A percentile compares a stretch with the other conserved stretches of the same genome.
Evolutionary conservation across 345 rosid genomes (phyloP).

Genomic region (Cardiospermum halicacabum): DNA sequence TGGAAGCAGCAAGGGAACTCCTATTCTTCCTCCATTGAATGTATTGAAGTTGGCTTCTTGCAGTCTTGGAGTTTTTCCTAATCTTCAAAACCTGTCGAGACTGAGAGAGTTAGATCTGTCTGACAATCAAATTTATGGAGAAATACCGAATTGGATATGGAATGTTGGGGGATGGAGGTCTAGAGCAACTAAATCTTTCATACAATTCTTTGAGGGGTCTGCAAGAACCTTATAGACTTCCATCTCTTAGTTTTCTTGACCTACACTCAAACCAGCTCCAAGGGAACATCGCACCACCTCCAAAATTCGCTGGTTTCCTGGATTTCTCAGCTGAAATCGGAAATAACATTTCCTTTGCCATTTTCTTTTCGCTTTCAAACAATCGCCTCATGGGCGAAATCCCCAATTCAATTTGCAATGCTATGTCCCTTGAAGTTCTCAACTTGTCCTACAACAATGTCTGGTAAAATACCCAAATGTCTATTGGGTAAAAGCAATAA

Average conservation of each 20-base stretch:
- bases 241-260: neutral
- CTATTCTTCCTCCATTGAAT: slow-evolving; percentile 9
- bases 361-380: slow-evolving; percentile 32
- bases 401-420: slow-evolving; percentile 33
- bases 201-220: slow-evolving; percentile 5
- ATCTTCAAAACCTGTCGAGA: slow-evolving; percentile 19
- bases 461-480: slow-evolving; percentile 24
- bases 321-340: slow-evolving; percentile 34
- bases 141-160: slow-evolving; percentile 49
- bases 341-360: neutral
- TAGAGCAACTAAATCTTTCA: slow-evolving; percentile 12
- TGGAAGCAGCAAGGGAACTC: neutral
- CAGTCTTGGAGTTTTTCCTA: slow-evolving; percentile 28
- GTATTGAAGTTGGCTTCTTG: slow-evolving; percentile 44
- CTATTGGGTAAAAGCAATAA: neutral
- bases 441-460: slow-evolving; percentile 35
- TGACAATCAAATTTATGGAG: slow-evolving; percentile 29
- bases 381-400: slow-evolving; percentile 30
- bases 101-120: slow-evolving; percentile 34
- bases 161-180: neutral
- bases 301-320: neutral
- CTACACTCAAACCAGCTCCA: too few relatives aligned
- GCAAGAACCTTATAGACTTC: slow-evolving; percentile 3
- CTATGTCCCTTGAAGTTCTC: slow-evolving; percentile 14
- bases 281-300: too few relatives aligned